Evolutionary conservation across 345 rosid genomes (phyloP).

Genomic region (Corymbia maculata): DNA sequence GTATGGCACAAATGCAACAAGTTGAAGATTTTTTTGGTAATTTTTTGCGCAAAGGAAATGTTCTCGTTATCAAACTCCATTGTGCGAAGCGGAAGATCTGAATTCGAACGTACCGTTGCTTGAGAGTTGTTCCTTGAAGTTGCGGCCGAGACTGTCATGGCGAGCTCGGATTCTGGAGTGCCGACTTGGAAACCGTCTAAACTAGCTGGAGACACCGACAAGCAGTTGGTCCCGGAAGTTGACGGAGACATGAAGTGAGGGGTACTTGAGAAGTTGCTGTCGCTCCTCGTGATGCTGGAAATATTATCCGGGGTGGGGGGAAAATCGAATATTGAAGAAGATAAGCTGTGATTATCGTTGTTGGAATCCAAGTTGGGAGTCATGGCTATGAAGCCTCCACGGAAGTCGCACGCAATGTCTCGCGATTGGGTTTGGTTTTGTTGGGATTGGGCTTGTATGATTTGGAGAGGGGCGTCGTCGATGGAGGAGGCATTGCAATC

Average conservation of each 20-base stretch:
- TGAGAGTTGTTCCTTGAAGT: too few species aligned
- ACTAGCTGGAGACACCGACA: conserved; percentile 4
- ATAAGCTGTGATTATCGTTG: background rate
- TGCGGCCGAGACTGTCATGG: too few species aligned
- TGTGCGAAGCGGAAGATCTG: too few species aligned
- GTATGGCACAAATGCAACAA: too few species aligned
- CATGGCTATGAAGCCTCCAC: conserved; percentile 2
- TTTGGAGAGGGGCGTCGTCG: too few species aligned
- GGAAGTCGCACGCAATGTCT: background rate
- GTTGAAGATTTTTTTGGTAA: too few species aligned
- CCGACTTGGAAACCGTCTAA: background rate
- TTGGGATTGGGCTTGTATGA: background rate
- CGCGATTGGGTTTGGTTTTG: conserved; percentile 6
- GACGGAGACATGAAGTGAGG: conserved; percentile 12
- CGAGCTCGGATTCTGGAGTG: too few species aligned
- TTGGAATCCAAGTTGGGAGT: conserved; percentile 12
- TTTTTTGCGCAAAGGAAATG: too few species aligned
- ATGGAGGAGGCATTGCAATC: too few species aligned
- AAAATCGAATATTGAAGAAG: conserved; percentile 4
- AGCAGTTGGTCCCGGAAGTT: background rate
- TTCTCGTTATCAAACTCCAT: too few species aligned
- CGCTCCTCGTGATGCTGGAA: conserved; percentile 8
- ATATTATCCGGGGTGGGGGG: conserved; percentile 5
- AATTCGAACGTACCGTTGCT: too few species aligned
- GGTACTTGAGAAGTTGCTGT: background rate